Evolutionary conservation across 306 rosid genomes (phyloP), one percentile per base, ranked within the genome.

Genomic region (Lathyrus oleraceus): DNA sequence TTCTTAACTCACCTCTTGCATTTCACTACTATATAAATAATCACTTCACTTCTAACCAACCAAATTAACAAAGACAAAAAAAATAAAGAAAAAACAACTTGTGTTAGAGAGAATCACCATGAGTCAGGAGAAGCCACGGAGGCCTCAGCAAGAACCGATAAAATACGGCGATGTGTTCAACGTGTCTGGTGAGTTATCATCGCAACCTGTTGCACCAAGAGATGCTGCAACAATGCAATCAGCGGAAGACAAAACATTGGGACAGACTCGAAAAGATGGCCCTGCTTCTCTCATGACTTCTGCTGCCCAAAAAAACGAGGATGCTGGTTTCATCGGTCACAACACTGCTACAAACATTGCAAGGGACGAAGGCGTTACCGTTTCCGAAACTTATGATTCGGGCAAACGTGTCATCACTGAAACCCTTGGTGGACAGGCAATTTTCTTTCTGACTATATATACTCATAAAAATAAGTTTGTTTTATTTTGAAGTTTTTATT

Each of bases 221-320:
- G 83, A 84, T 44, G 88, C 89, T 1, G 80, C 84, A 44, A 67
- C 69, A 43, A 61, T 87, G 84, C 87, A 87, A 67, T 76, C 87
- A 0, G 88, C 82, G 4, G 92, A 85, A 35, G 53, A 49, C 54
- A 35, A 27, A 10, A 61, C 72, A 5, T 30, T 83, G 5, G 85
- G 89, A 1, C 70, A 69, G 6, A 76, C 79, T 38, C 78, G 11
- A 5, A 76, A 30, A 20, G 88, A 83, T 3, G 70, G 90, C 4
- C 89, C 89, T 0, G 88, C 90, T 0, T 76, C 82, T 0, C 74
- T 80, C 20, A 89, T 87, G 89, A 76, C 83, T 74, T 79, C 81
- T 2, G 92, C 87, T 0, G 90, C 88, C 0, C 36, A 67, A 0
- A 0, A 49, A 30, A 87, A 89, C 28, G 66, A 83, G 59, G 68